Base-by-base conservation (phyloP, 495 filamentous ascomycete genomes). In the Pyrenopolyporus hunteri region DNA sequence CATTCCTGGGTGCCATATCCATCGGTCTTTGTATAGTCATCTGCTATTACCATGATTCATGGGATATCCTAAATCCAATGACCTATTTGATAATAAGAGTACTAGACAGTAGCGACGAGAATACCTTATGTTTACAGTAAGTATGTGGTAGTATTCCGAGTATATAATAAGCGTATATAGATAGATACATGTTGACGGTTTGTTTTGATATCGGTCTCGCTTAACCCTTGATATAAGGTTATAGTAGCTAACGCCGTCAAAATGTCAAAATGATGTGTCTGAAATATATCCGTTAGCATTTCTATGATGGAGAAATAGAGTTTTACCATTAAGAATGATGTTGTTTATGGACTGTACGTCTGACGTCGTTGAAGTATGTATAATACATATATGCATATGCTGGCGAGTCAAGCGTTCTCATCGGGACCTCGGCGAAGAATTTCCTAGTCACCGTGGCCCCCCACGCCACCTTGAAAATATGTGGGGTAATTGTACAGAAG, bases 1-100 rank as follows among this genome's bases (percentile, higher is more conserved):
- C 69, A 59, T 73, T 79, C 25, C 58, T 72, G 62, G 70, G 76
- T 51, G 69, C 68, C 76, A 75, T 82, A 29, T 31, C 63, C 43
- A 11, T 36, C 28, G 17, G 7, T 17, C 3, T 32, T 28, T 11
- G 25, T 31, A 35, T 55, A 1, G 16, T 36, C 9, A 22, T 50
- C 35, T 26, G 48, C 13, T 23, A 39, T 31, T 35, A 4, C 8
- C 59, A 70, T 70, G 13, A 39, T 63, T n/a, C 4, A 25, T 32
- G 13, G 6, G 13, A n/a, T n/a, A n/a, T n/a, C n/a, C n/a, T n/a
- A n/a, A n/a, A n/a, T n/a, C n/a, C n/a, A n/a, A n/a, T 36, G 13
- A 7, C 32, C n/a, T 16, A 7, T 36, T 6, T 2, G n/a, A 16
- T 16, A 7, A 16, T 16, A 7, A 14, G 16, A 2, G 5, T 36